Evolutionary conservation across 805 yeast genomes (phyloP).

Genomic region (Cyberlindnera bimundalis): DNA sequence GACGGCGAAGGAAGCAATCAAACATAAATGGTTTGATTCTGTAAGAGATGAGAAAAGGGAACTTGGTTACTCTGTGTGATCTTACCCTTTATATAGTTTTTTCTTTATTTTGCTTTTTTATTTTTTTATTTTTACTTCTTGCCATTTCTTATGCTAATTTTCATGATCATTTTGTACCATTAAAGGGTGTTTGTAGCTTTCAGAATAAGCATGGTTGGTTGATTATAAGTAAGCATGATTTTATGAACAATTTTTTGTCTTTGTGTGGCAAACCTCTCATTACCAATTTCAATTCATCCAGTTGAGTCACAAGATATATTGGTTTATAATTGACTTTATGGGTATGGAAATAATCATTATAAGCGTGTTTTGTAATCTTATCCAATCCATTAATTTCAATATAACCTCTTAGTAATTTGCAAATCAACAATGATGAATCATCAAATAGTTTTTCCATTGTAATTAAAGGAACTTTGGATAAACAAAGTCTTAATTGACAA

Average conservation of each 20-base stretch:
- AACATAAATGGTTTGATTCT: conserved; percentile 59
- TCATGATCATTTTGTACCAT: not conserved
- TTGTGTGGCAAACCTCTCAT: not conserved
- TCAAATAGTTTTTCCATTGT: not conserved
- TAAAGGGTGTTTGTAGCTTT: too few relatives aligned
- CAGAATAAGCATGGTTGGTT: conserved; percentile 6
- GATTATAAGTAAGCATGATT: conserved; percentile 10
- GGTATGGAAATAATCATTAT: conserved; percentile 7
- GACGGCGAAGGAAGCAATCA: conserved; percentile 87
- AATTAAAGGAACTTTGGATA: not conserved
- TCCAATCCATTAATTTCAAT: conserved; percentile 4
- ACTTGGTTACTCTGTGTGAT: conserved; percentile 3
- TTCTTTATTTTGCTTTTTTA: not conserved
- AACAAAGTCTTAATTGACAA: conserved; percentile 2
- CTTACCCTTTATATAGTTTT: not conserved
- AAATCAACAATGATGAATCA: conserved; percentile 3
- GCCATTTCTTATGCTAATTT: not conserved
- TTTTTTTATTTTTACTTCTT: not conserved
- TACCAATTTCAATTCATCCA: not conserved
- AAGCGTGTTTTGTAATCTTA: conserved; percentile 5
- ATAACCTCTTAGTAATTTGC: conserved; percentile 6
- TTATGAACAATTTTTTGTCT: conserved; percentile 9
- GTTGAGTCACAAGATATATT: not conserved
- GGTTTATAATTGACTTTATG: conserved; percentile 2
- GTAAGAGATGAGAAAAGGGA: conserved; percentile 18